Percentiles rank a stretch among this genome's conserved stretches.
Evolutionary conservation across 208 protist genomes (phyloP).

Genomic region (Wallacemonas collosoma): DNA sequence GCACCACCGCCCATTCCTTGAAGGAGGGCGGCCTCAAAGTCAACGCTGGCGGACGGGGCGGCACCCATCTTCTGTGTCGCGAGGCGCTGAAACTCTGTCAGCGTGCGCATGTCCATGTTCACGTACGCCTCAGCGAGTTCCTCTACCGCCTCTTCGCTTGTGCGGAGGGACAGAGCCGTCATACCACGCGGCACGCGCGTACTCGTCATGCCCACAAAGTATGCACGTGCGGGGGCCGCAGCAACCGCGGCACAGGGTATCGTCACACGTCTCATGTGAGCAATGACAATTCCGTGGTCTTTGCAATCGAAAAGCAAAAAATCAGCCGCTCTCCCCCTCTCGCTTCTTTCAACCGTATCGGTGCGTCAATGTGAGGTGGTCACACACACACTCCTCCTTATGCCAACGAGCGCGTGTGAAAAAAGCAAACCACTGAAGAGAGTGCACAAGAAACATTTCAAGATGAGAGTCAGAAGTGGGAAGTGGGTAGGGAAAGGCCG

Average conservation of each 20-base stretch:
- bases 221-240: neutral
- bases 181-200: slow-evolving; percentile 52
- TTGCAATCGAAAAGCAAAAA: too few relatives aligned
- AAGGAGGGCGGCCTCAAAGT: slow-evolving; percentile 73
- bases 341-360: too few relatives aligned
- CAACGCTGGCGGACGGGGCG: slow-evolving; percentile 30
- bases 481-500: too few relatives aligned
- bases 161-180: slow-evolving; percentile 33
- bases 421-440: too few relatives aligned
- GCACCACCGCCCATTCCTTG: slow-evolving; percentile 29
- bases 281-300: too few relatives aligned
- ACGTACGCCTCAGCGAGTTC: slow-evolving; percentile 69
- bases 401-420: too few relatives aligned
- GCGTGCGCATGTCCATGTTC: slow-evolving; percentile 61
- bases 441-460: too few relatives aligned
- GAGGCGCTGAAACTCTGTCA: slow-evolving; percentile 55
- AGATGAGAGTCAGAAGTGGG: too few relatives aligned
- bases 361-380: too few relatives aligned
- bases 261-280: neutral
- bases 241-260: neutral
- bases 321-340: too few relatives aligned
- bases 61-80: slow-evolving; percentile 53
- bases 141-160: slow-evolving; percentile 56
- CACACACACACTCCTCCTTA: too few relatives aligned
- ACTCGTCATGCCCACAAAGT: slow-evolving; percentile 38